Percentiles rank a stretch among this genome's conserved stretches.
These are phyloP conservation scores for Detonula confervacea DNA, from an alignment of 352 stramenopile genomes.

Conservation along the genomic window DNA sequence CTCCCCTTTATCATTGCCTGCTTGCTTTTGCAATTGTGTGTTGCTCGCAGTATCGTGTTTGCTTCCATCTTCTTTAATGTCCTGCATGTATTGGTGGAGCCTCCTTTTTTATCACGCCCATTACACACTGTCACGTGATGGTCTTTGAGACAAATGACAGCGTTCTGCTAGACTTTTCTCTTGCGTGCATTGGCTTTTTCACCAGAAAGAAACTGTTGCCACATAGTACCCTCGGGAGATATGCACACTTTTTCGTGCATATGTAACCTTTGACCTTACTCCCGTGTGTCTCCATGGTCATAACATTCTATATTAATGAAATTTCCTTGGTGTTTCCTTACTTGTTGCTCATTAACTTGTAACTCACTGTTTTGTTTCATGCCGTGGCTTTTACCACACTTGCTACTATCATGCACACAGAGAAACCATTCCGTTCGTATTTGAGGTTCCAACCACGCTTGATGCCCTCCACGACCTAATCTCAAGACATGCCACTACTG, in stretches of 20 bases:
- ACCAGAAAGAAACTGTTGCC: background rate
- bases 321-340: too few relatives aligned
- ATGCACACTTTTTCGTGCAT: conserved; percentile 25
- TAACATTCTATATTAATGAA: too few relatives aligned
- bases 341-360: conserved; percentile 81
- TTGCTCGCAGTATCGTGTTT: too few relatives aligned
- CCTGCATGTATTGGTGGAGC: conserved; percentile 42
- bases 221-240: too few relatives aligned
- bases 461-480: conserved; percentile 92
- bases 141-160: conserved; percentile 6
- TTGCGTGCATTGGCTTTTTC: background rate
- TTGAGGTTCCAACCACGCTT: conserved; percentile 91
- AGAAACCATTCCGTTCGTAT: conserved; percentile 93
- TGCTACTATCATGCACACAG: conserved; percentile 47
- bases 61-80: too few relatives aligned
- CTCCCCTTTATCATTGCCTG: conserved; percentile 9
- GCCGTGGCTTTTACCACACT: conserved; percentile 18
- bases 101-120: conserved; percentile 24
- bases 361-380: conserved; percentile 46
- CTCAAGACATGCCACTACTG: conserved; percentile 88
- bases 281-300: conserved; percentile 8
- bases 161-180: conserved; percentile 4
- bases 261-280: conserved; percentile 30
- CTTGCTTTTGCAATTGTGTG: conserved; percentile 21
- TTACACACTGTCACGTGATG: too few relatives aligned